Percentiles rank a stretch among this genome's conserved stretches.
Conservation (phyloP, 257 asterid genomes). For the Solanum appendiculatum region DNA sequence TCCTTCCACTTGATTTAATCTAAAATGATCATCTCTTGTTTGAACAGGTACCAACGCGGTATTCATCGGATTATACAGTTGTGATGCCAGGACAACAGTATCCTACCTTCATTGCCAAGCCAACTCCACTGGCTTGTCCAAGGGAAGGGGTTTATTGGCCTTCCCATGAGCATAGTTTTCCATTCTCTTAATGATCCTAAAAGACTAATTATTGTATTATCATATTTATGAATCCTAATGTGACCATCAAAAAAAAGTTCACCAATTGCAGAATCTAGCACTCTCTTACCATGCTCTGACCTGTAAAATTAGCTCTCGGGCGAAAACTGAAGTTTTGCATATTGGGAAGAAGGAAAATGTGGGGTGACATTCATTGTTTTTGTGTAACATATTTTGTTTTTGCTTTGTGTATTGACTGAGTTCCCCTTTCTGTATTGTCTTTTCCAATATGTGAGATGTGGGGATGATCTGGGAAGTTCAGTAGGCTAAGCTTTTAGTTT, state of each 20-base stretch:
- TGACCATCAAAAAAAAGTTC: not conserved
- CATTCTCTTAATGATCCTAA: constrained; percentile 4
- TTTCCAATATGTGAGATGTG: not conserved
- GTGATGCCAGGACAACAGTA: constrained; percentile 80
- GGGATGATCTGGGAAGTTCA: not conserved
- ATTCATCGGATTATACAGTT: constrained; percentile 53
- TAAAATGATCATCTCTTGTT: not conserved
- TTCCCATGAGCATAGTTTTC: constrained; percentile 28
- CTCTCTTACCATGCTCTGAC: not conserved
- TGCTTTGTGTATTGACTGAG: not conserved
- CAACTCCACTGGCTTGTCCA: constrained; percentile 65
- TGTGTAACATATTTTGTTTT: not conserved
- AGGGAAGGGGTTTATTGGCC: constrained; percentile 70
- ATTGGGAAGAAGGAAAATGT: not conserved
- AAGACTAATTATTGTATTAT: not conserved
- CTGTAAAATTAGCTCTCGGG: not conserved
- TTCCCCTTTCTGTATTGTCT: not conserved
- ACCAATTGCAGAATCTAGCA: not conserved
- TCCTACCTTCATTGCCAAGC: constrained; percentile 82
- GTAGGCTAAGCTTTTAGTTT: not conserved
- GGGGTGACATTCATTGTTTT: not conserved
- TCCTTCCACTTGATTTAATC: not conserved
- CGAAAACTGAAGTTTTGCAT: not conserved
- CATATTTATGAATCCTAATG: not conserved
- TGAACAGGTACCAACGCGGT: constrained; percentile 34